Conservation (phyloP, 169 alveolate species). For the Plasmodium blacklocki region DNA sequence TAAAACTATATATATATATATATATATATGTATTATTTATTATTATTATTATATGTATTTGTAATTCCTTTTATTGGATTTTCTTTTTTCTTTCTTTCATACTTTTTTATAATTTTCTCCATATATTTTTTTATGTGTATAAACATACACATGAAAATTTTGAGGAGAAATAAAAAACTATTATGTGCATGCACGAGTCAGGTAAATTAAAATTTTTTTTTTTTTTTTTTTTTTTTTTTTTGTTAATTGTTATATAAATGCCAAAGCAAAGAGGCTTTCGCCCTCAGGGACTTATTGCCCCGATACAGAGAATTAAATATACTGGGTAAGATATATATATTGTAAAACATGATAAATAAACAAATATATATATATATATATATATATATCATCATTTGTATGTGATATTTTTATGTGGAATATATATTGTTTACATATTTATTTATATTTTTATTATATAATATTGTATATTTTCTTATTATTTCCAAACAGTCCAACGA, state of each 20-base stretch:
- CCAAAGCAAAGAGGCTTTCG: constrained; percentile 78
- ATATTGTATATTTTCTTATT: not conserved
- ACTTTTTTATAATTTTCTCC: too few relatives aligned
- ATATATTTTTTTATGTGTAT: not conserved
- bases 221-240: constrained; percentile 14
- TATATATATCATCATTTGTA: too few relatives aligned
- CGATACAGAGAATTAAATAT: constrained; percentile 69
- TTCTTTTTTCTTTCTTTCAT: too few relatives aligned
- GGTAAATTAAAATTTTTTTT: not conserved
- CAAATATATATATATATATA: too few relatives aligned
- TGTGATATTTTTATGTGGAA: too few relatives aligned
- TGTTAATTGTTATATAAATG: constrained; percentile 22
- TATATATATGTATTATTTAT: too few relatives aligned
- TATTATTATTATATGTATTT: too few relatives aligned
- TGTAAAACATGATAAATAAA: not conserved
- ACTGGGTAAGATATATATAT: constrained; percentile 64
- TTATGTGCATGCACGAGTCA: constrained; percentile 14
- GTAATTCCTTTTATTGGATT: too few relatives aligned
- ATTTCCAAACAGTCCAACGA: constrained; percentile 48
- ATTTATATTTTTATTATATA: not conserved
- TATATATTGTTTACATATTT: not conserved
- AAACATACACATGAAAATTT: not conserved
- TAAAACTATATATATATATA: too few relatives aligned
- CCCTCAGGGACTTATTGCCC: constrained; percentile 77
- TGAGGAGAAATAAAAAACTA: not conserved